Percentiles rank a stretch among this genome's conserved stretches.
phyloP scores from a whole-genome alignment of 2,329 filamentous ascomycete species.

The Fragosphaeria purpurea region DNA sequence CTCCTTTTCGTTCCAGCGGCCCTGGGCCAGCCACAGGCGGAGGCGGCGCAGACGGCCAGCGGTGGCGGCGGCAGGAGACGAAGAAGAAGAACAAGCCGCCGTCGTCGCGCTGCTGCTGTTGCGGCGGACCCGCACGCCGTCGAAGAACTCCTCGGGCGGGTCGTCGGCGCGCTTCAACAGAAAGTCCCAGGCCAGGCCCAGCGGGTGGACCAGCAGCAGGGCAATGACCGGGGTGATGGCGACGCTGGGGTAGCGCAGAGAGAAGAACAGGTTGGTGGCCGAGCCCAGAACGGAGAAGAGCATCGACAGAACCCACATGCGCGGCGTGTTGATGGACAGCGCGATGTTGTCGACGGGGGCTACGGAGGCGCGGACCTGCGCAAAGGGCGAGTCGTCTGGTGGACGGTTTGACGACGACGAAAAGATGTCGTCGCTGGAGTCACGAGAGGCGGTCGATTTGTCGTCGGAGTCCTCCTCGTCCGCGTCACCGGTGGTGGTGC shows the following conservation, averaged over 20 bases:
- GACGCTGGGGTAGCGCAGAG: constrained; percentile 80
- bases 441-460: not conserved
- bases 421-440: constrained; percentile 25
- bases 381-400: constrained; percentile 63
- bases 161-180: constrained; percentile 55
- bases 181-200: constrained; percentile 71
- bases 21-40: constrained; percentile 68
- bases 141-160: constrained; percentile 36
- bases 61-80: constrained; percentile 1
- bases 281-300: constrained; percentile 74
- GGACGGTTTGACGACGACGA: constrained; percentile 29
- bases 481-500: not conserved
- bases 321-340: constrained; percentile 77
- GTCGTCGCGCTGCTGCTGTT: constrained; percentile 7
- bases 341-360: constrained; percentile 63
- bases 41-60: constrained; percentile 31
- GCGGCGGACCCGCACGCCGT: constrained; percentile 24
- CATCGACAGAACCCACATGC: constrained; percentile 77
- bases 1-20: constrained; percentile 79
- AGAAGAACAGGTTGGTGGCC: constrained; percentile 81
- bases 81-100: too few relatives aligned
- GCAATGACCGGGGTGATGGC: constrained; percentile 85
- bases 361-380: constrained; percentile 72
- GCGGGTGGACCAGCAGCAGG: constrained; percentile 71
- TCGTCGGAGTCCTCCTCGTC: not conserved